These are phyloP conservation scores for Penicillium flavigenum DNA, from an alignment of 495 filamentous ascomycete species.

Conservation along the genomic window DNA sequence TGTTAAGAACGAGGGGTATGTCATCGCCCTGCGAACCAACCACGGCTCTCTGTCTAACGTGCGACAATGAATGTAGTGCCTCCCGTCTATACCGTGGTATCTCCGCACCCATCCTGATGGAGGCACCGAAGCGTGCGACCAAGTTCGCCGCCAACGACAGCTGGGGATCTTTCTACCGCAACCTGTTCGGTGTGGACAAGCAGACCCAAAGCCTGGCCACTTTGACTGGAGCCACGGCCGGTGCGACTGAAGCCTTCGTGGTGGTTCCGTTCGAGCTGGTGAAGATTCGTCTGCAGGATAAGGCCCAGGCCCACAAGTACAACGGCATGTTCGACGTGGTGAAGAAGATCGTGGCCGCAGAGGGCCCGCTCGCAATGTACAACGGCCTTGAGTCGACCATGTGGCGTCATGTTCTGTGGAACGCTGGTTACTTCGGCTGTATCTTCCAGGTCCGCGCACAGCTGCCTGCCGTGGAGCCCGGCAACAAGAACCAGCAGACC, in stretches of 20 bases:
- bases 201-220: conserved; percentile 89
- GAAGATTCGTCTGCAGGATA: conserved; percentile 96
- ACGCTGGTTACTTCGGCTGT: conserved; percentile 95
- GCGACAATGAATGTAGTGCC: conserved; percentile 50
- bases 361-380: conserved; percentile 88
- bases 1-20: conserved; percentile 86
- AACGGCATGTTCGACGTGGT: conserved; percentile 91
- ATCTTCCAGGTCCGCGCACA: conserved; percentile 92
- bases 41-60: conserved; percentile 10
- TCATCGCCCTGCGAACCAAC: conserved; percentile 4
- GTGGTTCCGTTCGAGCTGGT: conserved; percentile 93
- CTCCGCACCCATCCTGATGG: conserved; percentile 94
- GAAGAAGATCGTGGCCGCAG: conserved; percentile 74
- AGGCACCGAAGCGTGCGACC: conserved; percentile 96
- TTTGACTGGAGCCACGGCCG: conserved; percentile 90
- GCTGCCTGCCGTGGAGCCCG: conserved; percentile 66
- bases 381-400: conserved; percentile 94
- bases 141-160: conserved; percentile 99
- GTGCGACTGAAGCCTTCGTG: conserved; percentile 93
- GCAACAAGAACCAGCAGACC: conserved; percentile 76
- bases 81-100: conserved; percentile 95
- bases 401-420: conserved; percentile 98
- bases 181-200: conserved; percentile 74
- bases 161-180: conserved; percentile 91
- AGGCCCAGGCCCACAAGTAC: conserved; percentile 91